phyloP scores from a whole-genome alignment of 768 basidiomycete genomes.

The Leccinum uliginosum region DNA sequence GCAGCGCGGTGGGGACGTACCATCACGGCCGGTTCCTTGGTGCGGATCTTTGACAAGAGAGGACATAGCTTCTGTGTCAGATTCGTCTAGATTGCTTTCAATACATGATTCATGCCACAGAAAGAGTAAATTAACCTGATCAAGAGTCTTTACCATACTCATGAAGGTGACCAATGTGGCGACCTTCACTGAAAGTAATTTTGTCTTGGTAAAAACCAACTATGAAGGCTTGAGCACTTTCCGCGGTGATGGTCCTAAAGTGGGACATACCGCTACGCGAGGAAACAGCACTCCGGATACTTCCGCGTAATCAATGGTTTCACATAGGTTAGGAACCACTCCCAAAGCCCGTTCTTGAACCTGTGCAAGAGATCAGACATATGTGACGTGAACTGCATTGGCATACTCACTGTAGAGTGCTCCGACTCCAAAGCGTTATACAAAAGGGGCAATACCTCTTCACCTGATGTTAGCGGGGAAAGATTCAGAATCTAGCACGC shows the following conservation, averaged over 20 bases:
- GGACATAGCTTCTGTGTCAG: conserved; percentile 96
- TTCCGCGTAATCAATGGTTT: conserved; percentile 92
- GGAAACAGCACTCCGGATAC: conserved; percentile 88
- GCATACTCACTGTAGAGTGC: conserved; percentile 61
- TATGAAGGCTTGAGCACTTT: conserved; percentile 31
- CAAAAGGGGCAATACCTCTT: conserved; percentile 94
- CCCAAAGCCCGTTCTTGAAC: conserved; percentile 91
- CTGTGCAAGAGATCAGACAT: conserved; percentile 33
- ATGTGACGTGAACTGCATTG: background rate
- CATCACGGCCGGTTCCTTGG: conserved; percentile 95
- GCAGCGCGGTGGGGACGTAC: conserved; percentile 34
- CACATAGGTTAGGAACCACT: conserved; percentile 82
- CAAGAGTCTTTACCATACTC: conserved; percentile 83
- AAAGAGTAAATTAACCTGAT: conserved; percentile 52
- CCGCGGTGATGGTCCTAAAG: conserved; percentile 6
- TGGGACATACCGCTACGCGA: conserved; percentile 73
- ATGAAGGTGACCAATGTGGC: conserved; percentile 80
- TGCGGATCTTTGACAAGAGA: conserved; percentile 88
- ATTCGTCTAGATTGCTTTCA: conserved; percentile 49
- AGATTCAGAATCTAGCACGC: conserved; percentile 26
- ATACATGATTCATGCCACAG: background rate
- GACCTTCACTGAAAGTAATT: conserved; percentile 87
- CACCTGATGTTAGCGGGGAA: conserved; percentile 2
- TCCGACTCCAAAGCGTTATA: conserved; percentile 98
- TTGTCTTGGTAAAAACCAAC: conserved; percentile 92